Percentiles rank a stretch among this genome's conserved stretches.
These are phyloP conservation scores for Psidium friedrichsthalianum DNA, from an alignment of 345 rosid species.

Conservation along the genomic window DNA sequence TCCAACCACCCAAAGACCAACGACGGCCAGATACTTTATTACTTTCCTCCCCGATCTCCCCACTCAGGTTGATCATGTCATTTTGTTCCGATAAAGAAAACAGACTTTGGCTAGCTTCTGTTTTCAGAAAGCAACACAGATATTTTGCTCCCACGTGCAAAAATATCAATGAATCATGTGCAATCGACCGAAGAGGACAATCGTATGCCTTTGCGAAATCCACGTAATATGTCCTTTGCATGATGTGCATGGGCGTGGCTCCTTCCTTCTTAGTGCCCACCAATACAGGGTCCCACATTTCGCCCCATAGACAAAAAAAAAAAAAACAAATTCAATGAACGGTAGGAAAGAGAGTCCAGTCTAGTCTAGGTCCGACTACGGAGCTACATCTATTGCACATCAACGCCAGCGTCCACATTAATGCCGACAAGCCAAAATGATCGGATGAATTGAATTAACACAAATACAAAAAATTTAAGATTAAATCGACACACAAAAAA, in stretches of 20 bases:
- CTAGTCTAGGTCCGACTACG: neutral
- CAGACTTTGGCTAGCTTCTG: neutral
- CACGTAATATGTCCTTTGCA: neutral
- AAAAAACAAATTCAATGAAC: neutral
- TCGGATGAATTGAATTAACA: no score
- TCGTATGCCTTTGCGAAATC: neutral
- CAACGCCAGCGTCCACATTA: no score
- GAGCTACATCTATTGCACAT: neutral
- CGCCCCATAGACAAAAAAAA: neutral
- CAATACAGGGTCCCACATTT: neutral
- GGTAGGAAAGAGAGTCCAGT: neutral
- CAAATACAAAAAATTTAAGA: no score
- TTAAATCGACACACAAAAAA: no score
- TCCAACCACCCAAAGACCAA: neutral
- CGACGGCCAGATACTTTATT: neutral
- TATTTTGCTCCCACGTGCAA: constrained; percentile 2
- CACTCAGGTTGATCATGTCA: neutral
- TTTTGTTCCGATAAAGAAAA: neutral
- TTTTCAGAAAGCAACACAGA: constrained; percentile 10
- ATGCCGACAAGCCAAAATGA: no score
- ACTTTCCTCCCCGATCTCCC: neutral
- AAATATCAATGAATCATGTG: neutral
- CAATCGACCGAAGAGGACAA: neutral
- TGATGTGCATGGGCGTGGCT: neutral
- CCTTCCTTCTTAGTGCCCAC: neutral